A percentile compares a stretch with the other conserved stretches of the same genome.
Conservation (phyloP, 441 rosid genomes). For the Pelargonium cotyledonis region DNA sequence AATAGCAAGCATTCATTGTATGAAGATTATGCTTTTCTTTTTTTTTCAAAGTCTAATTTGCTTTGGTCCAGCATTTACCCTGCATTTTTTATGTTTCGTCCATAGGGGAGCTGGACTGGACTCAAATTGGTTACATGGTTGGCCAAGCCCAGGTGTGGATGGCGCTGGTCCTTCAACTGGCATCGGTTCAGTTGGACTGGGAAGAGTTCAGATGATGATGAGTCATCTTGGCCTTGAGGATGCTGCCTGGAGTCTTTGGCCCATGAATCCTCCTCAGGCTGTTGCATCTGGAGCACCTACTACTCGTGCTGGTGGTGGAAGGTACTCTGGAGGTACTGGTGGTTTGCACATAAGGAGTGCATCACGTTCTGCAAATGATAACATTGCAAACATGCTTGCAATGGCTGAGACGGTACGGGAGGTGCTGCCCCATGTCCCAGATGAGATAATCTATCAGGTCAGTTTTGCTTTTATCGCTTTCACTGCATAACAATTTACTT, state of each 20-base stretch:
- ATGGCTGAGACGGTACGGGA: constrained; percentile 95
- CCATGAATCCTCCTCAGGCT: constrained; percentile 61
- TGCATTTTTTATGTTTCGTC: constrained; percentile 18
- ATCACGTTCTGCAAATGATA: constrained; percentile 43
- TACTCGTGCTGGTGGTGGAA: constrained; percentile 41
- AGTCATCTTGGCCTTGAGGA: constrained; percentile 95
- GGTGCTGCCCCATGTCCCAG: constrained; percentile 89
- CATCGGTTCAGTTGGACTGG: constrained; percentile 67
- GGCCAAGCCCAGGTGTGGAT: constrained; percentile 73
- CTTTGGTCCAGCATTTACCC: constrained; percentile 1
- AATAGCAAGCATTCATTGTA: too few species aligned
- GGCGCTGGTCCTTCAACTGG: constrained; percentile 87
- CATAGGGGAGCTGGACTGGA: constrained; percentile 75
- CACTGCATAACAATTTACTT: too few species aligned
- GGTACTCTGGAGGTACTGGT: constrained; percentile 45
- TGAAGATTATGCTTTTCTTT: not conserved
- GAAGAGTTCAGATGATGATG: constrained; percentile 98
- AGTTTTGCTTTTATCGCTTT: not conserved
- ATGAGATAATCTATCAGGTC: constrained; percentile 87
- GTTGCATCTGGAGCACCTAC: constrained; percentile 51
- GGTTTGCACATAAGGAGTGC: constrained; percentile 56
- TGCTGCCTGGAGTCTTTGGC: constrained; percentile 85
- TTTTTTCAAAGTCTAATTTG: not conserved
- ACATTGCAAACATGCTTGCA: constrained; percentile 63
- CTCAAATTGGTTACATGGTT: constrained; percentile 66